Base-by-base conservation (phyloP, 2,329 filamentous ascomycete genomes). In the Colletotrichum liriopes region DNA sequence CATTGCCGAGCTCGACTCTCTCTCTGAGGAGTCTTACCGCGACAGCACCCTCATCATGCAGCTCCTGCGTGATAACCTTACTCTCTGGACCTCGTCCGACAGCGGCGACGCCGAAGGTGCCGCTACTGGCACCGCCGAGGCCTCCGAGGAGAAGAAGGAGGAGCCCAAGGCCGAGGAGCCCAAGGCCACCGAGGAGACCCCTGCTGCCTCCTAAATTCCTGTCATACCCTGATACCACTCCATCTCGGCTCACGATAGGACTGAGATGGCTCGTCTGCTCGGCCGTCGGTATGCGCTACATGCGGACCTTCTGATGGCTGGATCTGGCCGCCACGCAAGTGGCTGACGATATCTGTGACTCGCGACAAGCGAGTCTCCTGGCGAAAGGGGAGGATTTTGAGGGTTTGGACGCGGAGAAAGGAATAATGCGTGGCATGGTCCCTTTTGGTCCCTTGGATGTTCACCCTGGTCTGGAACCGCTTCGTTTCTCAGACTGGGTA, bases 1-100 rank as follows among this genome's bases (percentile, higher is more conserved):
- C 81, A 98, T 98, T 84, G 96, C 96, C 81, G 95, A 98, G 92
- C 94, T 98, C 79, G 96, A 98, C 89, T 97, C 95, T 63, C 90
- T 98, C 76, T 97, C 94, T 73, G 96, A 98, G 89, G 96, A 98
- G 89, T 97, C 94, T 73, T 98, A 98, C 93, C 94, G 95, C 82
- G 96, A 98, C 87, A 98, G 95, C 91, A 98, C 96, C 73, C 91
- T 98, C 80, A 98, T 98, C 89, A 98, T 98, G 96, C 96, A 98
- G 90, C 91, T 98, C 75, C 93, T 98, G 84, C 94, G 96, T 83
- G 96, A 98, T 89, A 98, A 98, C 90, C 90, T 98, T 75, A 98
- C 95, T 77, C 93, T 98, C 85, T 98, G 95, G 95, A 98, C 95
- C 79, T 98, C 95, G 78, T 97, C 95, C 73, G 95, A 98, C 83